Evolutionary conservation across 257 asterid species (phyloP).

Genomic region (Solanum habrochaites): DNA sequence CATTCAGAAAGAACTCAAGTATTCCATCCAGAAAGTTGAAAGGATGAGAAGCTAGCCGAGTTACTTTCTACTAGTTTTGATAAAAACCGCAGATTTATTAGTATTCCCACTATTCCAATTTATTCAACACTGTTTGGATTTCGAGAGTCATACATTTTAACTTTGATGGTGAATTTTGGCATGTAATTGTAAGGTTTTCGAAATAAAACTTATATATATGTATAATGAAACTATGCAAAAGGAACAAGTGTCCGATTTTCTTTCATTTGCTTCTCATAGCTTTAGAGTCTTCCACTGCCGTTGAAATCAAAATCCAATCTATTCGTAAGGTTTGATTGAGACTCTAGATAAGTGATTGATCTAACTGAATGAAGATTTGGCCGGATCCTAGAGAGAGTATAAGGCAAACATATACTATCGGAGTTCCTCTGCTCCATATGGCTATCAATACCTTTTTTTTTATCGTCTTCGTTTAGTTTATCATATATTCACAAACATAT

Average conservation of each 20-base stretch:
- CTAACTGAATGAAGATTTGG: too few species aligned
- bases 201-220: not conserved
- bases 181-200: not conserved
- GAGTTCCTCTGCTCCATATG: too few species aligned
- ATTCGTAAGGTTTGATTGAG: too few species aligned
- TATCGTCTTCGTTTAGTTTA: too few species aligned
- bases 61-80: not conserved
- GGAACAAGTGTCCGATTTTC: not conserved
- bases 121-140: not conserved
- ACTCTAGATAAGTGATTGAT: too few species aligned
- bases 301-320: too few species aligned
- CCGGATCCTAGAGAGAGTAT: too few species aligned
- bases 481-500: too few species aligned
- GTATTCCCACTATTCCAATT: not conserved
- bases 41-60: not conserved
- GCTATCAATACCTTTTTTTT: too few species aligned
- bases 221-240: not conserved
- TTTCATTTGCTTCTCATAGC: too few species aligned
- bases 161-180: not conserved
- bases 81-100: not conserved
- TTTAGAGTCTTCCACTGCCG: too few species aligned
- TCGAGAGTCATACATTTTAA: not conserved
- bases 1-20: constrained; percentile 92
- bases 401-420: too few species aligned
- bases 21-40: constrained; percentile 71